These are phyloP conservation scores for Flammula alnicola DNA, from an alignment of 1,284 basidiomycete species.

Conservation along the genomic window DNA sequence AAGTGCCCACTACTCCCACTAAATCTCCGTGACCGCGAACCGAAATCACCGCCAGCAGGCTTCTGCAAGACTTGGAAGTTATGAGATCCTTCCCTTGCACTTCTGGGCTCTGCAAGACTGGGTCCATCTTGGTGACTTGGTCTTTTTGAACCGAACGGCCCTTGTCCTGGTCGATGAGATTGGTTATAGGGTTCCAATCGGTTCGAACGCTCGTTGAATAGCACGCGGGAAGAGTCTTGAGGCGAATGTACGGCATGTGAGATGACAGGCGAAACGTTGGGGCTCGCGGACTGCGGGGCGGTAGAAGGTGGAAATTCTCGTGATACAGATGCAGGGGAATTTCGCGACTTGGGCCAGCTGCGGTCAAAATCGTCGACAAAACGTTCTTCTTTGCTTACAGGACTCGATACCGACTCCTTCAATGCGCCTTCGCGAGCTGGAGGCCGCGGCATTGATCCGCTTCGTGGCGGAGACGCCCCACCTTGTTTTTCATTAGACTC, in stretches of 20 bases:
- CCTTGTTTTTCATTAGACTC: constrained; percentile 48
- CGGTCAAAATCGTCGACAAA: constrained; percentile 91
- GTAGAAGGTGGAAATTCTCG: constrained; percentile 42
- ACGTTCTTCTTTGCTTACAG: constrained; percentile 76
- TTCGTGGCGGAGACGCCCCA: constrained; percentile 22
- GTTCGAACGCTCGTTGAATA: constrained; percentile 93
- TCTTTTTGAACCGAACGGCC: constrained; percentile 45
- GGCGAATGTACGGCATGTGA: constrained; percentile 52
- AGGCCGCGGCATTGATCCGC: constrained; percentile 19
- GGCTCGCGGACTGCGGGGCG: constrained; percentile 23
- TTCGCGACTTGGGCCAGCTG: constrained; percentile 80
- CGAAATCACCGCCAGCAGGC: constrained; percentile 37
- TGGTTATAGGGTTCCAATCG: constrained; percentile 76
- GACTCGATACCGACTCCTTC: constrained; percentile 35
- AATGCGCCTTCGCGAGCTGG: constrained; percentile 8
- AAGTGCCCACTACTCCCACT: constrained; percentile 34
- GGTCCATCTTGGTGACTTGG: constrained; percentile 48
- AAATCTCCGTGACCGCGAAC: constrained; percentile 32
- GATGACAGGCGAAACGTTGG: constrained; percentile 32
- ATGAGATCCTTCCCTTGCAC: constrained; percentile 46
- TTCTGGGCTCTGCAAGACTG: constrained; percentile 46
- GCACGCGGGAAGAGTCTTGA: constrained; percentile 61
- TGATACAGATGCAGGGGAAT: constrained; percentile 45
- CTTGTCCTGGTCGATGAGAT: constrained; percentile 36
- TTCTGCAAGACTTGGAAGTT: constrained; percentile 41